Conservation (phyloP, 306 rosid species). For the Quercus mongolica region DNA sequence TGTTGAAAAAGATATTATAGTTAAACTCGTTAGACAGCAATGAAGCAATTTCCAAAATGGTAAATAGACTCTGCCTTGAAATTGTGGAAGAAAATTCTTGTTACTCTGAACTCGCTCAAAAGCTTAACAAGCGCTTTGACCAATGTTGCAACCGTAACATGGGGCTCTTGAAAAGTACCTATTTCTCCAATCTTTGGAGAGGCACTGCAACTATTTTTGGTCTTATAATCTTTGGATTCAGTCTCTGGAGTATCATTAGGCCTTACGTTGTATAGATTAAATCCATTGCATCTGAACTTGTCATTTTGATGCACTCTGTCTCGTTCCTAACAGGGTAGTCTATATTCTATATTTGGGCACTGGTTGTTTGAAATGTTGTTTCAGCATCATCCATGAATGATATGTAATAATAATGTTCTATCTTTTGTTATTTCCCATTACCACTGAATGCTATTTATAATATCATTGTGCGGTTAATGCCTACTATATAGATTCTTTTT, state of each 20-base stretch:
- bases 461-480: too few species aligned
- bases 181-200: slow-evolving; percentile 32
- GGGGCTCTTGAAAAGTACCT: slow-evolving; percentile 20
- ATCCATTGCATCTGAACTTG: too few species aligned
- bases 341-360: too few species aligned
- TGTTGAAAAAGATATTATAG: slow-evolving; percentile 4
- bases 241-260: neutral
- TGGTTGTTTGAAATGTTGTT: too few species aligned
- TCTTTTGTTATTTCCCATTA: too few species aligned
- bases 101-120: neutral
- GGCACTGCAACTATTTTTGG: slow-evolving; percentile 31
- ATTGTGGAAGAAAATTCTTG: neutral
- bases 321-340: too few species aligned
- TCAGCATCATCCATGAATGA: too few species aligned
- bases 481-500: too few species aligned
- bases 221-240: neutral
- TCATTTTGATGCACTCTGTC: too few species aligned
- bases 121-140: neutral
- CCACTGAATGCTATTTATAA: too few species aligned
- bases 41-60: slow-evolving; percentile 3
- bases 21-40: slow-evolving; percentile 16
- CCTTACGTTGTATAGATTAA: neutral
- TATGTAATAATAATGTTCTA: too few species aligned
- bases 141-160: neutral
- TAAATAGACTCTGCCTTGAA: slow-evolving; percentile 1